Evolutionary conservation across 208 protist genomes (phyloP).

Genomic region (Trypanosoma scelopori): DNA sequence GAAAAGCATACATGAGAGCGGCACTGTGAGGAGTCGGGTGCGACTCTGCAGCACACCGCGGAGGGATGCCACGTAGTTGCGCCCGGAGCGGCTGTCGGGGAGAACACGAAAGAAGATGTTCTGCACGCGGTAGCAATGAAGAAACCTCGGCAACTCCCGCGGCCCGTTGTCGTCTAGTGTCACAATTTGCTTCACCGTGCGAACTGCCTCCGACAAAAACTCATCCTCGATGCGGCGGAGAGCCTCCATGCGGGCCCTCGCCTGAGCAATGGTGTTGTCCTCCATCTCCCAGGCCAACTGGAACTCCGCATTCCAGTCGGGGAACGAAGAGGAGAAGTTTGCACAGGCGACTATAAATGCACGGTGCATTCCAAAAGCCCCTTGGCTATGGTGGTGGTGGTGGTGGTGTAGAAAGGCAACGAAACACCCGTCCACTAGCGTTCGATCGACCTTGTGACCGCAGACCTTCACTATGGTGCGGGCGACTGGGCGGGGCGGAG

Average conservation of each 20-base stretch:
- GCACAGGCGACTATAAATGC: conserved; percentile 44
- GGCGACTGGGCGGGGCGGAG: background rate
- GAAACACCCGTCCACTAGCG: background rate
- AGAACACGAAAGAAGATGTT: conserved; percentile 90
- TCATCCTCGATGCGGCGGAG: conserved; percentile 52
- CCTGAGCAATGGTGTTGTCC: conserved; percentile 51
- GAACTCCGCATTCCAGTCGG: conserved; percentile 86
- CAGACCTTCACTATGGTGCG: too few species aligned
- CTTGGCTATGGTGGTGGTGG: too few species aligned
- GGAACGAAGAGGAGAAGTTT: conserved; percentile 45
- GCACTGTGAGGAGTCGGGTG: conserved; percentile 71
- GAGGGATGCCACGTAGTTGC: conserved; percentile 81
- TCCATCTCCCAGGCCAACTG: conserved; percentile 84
- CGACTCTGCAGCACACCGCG: conserved; percentile 74
- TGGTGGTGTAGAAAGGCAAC: background rate
- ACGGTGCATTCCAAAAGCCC: conserved; percentile 1
- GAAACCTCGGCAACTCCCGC: conserved; percentile 62
- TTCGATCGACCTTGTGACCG: too few species aligned
- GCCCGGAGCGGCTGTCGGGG: conserved; percentile 77
- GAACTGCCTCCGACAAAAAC: conserved; percentile 55
- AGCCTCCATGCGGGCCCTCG: conserved; percentile 40
- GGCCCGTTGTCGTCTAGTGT: conserved; percentile 77
- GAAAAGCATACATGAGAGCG: conserved; percentile 80
- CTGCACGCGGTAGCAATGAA: conserved; percentile 80
- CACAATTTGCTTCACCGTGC: conserved; percentile 71